Conservation (phyloP, 257 asterid species). For the Fraxinus cuspidata region DNA sequence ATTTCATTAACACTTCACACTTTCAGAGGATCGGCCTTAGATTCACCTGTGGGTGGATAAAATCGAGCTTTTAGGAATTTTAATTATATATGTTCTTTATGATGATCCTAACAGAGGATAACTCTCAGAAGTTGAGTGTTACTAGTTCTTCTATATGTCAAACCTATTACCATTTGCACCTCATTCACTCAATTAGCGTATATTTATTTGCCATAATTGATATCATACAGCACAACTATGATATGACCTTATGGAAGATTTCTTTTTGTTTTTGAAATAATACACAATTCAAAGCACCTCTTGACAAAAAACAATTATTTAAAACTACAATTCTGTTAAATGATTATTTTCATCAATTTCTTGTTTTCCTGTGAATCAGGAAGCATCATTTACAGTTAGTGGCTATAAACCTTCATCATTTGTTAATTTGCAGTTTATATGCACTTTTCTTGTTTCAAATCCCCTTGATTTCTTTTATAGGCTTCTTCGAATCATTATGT, state of each 20-base stretch:
- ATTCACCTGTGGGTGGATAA: background rate
- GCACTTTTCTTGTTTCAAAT: background rate
- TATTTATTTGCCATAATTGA: slow-evolving; percentile 1
- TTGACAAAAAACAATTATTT: background rate
- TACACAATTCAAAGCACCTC: background rate
- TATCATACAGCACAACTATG: background rate
- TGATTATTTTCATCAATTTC: background rate
- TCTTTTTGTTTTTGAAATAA: background rate
- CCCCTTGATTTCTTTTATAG: background rate
- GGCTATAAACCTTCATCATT: background rate
- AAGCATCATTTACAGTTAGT: background rate
- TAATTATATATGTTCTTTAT: background rate
- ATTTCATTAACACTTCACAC: background rate
- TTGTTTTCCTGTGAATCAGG: background rate
- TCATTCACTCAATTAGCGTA: background rate
- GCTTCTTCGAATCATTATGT: background rate
- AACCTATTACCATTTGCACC: background rate
- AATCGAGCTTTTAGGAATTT: background rate
- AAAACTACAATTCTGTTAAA: background rate
- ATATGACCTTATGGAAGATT: background rate
- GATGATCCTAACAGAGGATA: background rate
- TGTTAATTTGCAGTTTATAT: background rate
- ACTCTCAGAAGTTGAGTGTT: background rate
- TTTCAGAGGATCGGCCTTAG: background rate
- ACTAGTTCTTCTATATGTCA: background rate